A percentile compares a stretch with the other conserved stretches of the same genome.
phyloP scores from a whole-genome alignment of 2,329 filamentous ascomycete species.

The Coniochaeta sp. region DNA sequence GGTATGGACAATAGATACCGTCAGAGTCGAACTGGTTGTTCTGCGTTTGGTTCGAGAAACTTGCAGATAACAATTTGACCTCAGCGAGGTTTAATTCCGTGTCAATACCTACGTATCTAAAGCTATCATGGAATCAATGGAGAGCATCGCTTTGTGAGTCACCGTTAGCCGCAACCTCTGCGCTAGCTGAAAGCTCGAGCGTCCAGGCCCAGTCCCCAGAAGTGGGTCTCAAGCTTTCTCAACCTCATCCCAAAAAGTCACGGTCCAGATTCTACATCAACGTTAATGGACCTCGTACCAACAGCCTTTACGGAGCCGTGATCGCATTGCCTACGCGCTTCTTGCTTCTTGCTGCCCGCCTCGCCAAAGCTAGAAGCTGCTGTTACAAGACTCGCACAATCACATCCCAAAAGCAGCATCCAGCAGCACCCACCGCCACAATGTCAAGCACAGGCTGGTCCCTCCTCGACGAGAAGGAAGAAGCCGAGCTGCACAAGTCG shows the following conservation, averaged over 20 bases:
- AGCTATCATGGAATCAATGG: no score
- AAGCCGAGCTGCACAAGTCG: conserved; percentile 78
- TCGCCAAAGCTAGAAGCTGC: neutral
- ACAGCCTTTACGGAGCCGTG: neutral
- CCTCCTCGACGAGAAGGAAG: conserved; percentile 66
- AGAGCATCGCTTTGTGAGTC: no score
- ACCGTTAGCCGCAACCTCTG: no score
- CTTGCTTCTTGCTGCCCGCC: no score
- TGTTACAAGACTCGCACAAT: neutral
- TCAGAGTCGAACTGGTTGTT: no score
- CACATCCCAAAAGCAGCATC: neutral
- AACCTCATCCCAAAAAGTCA: neutral
- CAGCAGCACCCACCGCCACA: neutral
- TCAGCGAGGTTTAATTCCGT: no score
- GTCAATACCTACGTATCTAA: no score
- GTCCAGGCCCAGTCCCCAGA: neutral
- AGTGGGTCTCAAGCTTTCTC: neutral
- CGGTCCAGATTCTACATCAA: neutral
- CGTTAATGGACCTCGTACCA: neutral
- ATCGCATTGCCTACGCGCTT: neutral
- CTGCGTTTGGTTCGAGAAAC: no score
- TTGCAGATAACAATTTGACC: no score
- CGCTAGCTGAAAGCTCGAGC: neutral
- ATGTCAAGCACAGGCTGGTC: conserved; percentile 35
- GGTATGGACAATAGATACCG: no score